Evolutionary conservation across 441 rosid genomes (phyloP).

Genomic region (Euphorbia celastroides): DNA sequence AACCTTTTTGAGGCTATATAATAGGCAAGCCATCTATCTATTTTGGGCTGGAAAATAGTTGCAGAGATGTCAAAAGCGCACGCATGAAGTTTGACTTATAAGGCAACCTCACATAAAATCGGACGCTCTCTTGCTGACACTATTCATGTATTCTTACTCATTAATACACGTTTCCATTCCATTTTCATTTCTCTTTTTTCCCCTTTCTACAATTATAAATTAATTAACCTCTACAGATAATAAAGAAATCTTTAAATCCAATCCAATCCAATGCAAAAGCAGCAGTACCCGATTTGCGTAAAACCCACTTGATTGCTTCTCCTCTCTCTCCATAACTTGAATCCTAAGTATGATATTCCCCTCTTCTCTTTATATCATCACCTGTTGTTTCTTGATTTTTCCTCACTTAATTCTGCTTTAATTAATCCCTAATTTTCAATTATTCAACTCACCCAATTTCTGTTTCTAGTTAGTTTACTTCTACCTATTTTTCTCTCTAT

Average conservation of each 20-base stretch:
- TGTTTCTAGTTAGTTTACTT: no score
- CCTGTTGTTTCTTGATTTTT: constrained; percentile 16
- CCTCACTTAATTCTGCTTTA: neutral
- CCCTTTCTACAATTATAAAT: constrained; percentile 1
- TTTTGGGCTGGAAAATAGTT: no score
- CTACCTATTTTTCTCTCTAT: neutral
- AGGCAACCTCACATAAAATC: constrained; percentile 8
- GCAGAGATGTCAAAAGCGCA: no score
- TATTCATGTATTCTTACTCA: constrained; percentile 13
- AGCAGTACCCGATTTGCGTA: constrained; percentile 46
- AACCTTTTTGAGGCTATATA: no score
- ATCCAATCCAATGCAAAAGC: constrained; percentile 45
- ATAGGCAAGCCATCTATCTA: no score
- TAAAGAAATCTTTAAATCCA: constrained; percentile 45
- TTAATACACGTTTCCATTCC: constrained; percentile 8
- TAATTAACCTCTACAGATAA: constrained; percentile 6
- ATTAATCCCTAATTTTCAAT: neutral
- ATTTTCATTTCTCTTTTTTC: no score
- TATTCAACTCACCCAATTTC: no score
- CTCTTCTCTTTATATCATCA: constrained; percentile 29
- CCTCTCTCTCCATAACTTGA: constrained; percentile 38
- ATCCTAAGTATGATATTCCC: constrained; percentile 45
- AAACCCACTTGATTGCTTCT: constrained; percentile 51
- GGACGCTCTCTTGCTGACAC: neutral
- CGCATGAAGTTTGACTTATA: constrained; percentile 12